Evolutionary conservation across 768 basidiomycete species (phyloP), one percentile per base, ranked within the genome.

Genomic region (Suillus discolor): DNA sequence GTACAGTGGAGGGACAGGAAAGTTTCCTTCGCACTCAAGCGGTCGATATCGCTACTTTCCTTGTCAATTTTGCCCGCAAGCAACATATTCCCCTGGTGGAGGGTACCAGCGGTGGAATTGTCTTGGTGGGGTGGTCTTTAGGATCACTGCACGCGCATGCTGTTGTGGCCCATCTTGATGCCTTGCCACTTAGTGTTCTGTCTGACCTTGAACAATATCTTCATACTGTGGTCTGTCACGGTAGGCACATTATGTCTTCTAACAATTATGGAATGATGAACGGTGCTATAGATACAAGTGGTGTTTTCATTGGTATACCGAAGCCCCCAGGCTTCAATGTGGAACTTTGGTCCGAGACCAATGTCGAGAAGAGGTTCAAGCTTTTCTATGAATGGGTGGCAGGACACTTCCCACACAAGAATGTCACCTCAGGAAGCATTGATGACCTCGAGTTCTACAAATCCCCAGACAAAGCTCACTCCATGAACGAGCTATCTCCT

Each of bases 111-210:
- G 65, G 67, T 23, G 67, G 67, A 23, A 62, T 65, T 53, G 18
- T 44, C n/a, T 44, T 68, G 34, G 9, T 59, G 11, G 67, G 67
- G 25, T 68, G 67, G 67, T 68, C 67, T 28, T 23, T 66, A 13
- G 67, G 67, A 11, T 49, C 55, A 25, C 9, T 59, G n/a, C 62
- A 23, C 23, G 20, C 44, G 9, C 61, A 68, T 36, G 44, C 65
- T 18, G 34, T 66, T 38, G 16, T 68, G 23, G 65, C 67, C 11
- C 51, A 57, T 57, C 45, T 68, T 3, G 67, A 66, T 6, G 45
- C 23, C 11, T 66, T 68, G 55, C 16, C 45, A 45, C n/a, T 18
- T 9, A 34, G 66, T 15, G 44, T 62, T 41, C 61, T 66, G 6
- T 28, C 44, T 15, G 55, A 49, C 23, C 61, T 63, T 20, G 44